Base-by-base conservation (phyloP, 257 asterid genomes). In the Capsicum chinense region DNA sequence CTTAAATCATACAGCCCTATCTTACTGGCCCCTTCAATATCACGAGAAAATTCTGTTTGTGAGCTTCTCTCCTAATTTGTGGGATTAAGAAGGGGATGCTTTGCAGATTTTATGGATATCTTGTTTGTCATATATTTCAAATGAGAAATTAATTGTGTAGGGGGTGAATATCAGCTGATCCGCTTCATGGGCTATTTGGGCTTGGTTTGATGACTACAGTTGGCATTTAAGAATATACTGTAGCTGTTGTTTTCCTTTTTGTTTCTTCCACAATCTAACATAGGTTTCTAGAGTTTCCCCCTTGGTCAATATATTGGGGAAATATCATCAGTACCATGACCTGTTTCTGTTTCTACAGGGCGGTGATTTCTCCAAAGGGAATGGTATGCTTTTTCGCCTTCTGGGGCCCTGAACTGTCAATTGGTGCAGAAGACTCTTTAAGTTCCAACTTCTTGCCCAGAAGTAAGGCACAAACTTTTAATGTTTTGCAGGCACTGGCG, bases 401-500 rank as follows among this genome's bases (percentile, higher is more conserved):
- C 93, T 88, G 92, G 92, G 92, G 88, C 90, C 86, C 90, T 90
- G 89, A 90, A 90, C 87, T 88, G 90, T 89, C 91, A 89, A 84
- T 86, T 86, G 91, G 87, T 69, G 94, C 91, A 86, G 94, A 85
- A 89, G 91, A 88, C 86, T 84, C 87, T 92, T 62, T 87, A 89
- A 87, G 92, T 88, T 91, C 91, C 91, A 86, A 87, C 93, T 85
- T 90, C 93, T 87, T 87, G 97, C 89, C 88, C 92, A 89, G 92
- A 92, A 88, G 92, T 93, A 90, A 92, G 93, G 92, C 91, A 86
- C 90, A 82, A 86, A 90, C 88, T 91, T 94, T 92, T 92, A 88
- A 90, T 95, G 95, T 94, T 88, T 94, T 95, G 97, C 99, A 97
- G 99, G 99, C 92, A 97, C 98, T 87, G 99, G 99, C 88, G 99